Percentiles rank a stretch among this genome's conserved stretches.
Conservation (phyloP, 2,329 filamentous ascomycete genomes). For the Ophiostoma sp. region DNA sequence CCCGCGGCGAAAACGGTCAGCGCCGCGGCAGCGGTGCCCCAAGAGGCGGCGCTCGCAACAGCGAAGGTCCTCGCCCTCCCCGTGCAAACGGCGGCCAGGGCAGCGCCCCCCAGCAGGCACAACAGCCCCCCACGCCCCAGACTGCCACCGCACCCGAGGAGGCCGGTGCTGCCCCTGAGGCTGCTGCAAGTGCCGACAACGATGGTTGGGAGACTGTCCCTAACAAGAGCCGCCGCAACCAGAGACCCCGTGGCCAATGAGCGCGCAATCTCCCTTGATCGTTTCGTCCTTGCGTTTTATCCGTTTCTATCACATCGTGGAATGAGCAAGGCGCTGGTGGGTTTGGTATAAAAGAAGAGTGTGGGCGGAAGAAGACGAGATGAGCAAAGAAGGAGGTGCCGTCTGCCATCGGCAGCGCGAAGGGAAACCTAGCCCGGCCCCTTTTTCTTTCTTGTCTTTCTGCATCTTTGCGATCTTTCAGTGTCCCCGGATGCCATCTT, state of each 20-base stretch:
- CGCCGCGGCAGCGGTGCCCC: slow-evolving; percentile 33
- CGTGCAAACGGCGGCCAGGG: slow-evolving; percentile 44
- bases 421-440: too few relatives aligned
- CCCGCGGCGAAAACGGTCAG: slow-evolving; percentile 35
- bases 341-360: not conserved
- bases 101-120: slow-evolving; percentile 28
- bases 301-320: not conserved
- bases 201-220: slow-evolving; percentile 61
- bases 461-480: not conserved
- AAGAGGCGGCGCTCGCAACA: slow-evolving; percentile 43
- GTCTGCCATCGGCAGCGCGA: too few relatives aligned
- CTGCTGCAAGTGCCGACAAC: slow-evolving; percentile 36
- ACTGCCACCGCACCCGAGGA: slow-evolving; percentile 31
- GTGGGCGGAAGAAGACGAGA: not conserved
- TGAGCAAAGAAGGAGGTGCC: not conserved
- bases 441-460: not conserved
- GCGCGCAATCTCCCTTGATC: not conserved
- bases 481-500: too few relatives aligned
- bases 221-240: slow-evolving; percentile 37
- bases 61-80: slow-evolving; percentile 42
- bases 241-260: slow-evolving; percentile 27
- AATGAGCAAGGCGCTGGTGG: not conserved
- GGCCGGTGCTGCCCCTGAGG: slow-evolving; percentile 28
- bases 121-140: slow-evolving; percentile 31
- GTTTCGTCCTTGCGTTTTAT: not conserved